Base-by-base conservation (phyloP, 2,329 filamentous ascomycete species). In the Epichloe elymi region DNA sequence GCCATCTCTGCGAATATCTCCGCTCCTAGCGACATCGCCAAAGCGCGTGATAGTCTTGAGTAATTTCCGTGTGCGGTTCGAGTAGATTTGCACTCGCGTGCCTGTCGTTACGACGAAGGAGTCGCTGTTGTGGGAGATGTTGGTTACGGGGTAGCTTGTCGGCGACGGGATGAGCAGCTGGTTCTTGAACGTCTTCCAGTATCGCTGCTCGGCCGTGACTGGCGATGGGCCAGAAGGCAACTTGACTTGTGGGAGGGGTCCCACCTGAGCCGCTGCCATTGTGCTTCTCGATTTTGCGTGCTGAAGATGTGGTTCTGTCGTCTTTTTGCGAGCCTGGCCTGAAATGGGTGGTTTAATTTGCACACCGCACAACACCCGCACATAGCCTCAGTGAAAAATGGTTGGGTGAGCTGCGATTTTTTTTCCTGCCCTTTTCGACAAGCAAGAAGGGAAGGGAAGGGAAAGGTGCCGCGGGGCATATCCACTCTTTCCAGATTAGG, bases 181-280 rank as follows among this genome's bases (percentile, higher is more conserved):
- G 59, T 90, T 93, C 70, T 88, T 89, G 74, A 98, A 98, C 12
- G 86, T 85, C 64, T 85, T 86, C 94, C 94, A 98, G 75, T 97
- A 97, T 58, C 84, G 80, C 71, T 97, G 90, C 72, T 98, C 93
- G 35, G 90, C 84, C 5, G 91, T 95, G 46, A 91, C 71, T 50
- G 88, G 85, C 40, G 85, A 83, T 52, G 89, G 89, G 48, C 88
- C 87, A 56, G 86, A 79, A 52, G 91, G 83, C 63, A 94, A 79
- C 75, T 88, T 94, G 63, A 94, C 73, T 67, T 84, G 84, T 66
- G 83, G 82, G 58, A 95, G 73, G 54, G 86, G 85, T 67, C 82
- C 80, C 61, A 95, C 86, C 72, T 88, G 83, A 62, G 89, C 86
- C 60, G 90, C 89, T 35, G 56, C 56, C 56, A 58, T 58, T 26